Evolutionary conservation across 1,284 basidiomycete species (phyloP).

Genomic region (Marasmius fiardii): DNA sequence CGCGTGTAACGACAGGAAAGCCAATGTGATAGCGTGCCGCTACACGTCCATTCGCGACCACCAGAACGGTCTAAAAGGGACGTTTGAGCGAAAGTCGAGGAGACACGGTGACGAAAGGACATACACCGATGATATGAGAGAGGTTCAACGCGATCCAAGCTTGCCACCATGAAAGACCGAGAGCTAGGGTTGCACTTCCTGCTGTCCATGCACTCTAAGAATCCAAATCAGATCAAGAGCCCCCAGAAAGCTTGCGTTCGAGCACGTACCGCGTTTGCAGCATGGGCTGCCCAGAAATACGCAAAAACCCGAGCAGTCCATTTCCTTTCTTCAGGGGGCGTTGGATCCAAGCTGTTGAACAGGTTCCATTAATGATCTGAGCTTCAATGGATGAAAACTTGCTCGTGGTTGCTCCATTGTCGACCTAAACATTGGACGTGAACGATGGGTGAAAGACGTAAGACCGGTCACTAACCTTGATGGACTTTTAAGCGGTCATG

Average conservation of each 20-base stretch:
- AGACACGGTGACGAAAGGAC: background rate
- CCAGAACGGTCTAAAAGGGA: constrained; percentile 9
- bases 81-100: background rate
- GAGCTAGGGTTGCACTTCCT: constrained; percentile 9
- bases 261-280: constrained; percentile 11
- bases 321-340: constrained; percentile 15
- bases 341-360: constrained; percentile 12
- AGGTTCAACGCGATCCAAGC: constrained; percentile 15
- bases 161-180: constrained; percentile 15
- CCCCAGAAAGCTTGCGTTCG: background rate
- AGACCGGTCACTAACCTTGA: constrained; percentile 2
- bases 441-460: background rate
- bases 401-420: constrained; percentile 16
- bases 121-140: constrained; percentile 15
- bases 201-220: constrained; percentile 13
- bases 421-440: background rate
- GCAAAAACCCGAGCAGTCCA: constrained; percentile 13
- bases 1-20: constrained; percentile 13
- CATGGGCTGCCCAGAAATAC: constrained; percentile 15
- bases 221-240: background rate
- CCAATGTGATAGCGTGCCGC: constrained; percentile 16
- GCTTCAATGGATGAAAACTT: background rate
- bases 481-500: constrained; percentile 7
- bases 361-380: background rate
- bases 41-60: constrained; percentile 15